These are phyloP conservation scores for Orbilia oligospora DNA, from an alignment of 2,329 filamentous ascomycete species.

Conservation along the genomic window DNA sequence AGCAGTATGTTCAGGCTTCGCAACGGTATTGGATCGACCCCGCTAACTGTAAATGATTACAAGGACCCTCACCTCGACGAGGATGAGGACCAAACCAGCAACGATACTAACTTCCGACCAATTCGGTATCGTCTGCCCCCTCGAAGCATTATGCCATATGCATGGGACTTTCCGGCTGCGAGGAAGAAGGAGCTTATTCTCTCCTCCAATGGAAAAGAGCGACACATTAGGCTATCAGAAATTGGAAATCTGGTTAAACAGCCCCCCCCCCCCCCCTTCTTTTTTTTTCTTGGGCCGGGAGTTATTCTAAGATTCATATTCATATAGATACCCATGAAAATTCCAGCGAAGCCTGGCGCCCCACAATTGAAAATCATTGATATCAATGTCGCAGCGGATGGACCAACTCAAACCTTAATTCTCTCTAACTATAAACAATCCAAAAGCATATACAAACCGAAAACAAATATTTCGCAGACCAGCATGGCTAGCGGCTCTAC, in stretches of 20 bases:
- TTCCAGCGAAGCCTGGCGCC: slow-evolving; percentile 76
- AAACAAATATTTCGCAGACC: slow-evolving; percentile 72
- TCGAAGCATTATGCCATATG: slow-evolving; percentile 98
- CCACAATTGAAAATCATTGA: slow-evolving; percentile 88
- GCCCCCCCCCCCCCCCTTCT: no score
- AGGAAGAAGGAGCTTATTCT: slow-evolving; percentile 95
- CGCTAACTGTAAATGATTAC: background rate
- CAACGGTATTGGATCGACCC: background rate
- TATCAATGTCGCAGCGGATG: slow-evolving; percentile 94
- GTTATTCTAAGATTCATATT: background rate
- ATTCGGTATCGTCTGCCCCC: slow-evolving; percentile 92
- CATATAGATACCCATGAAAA: slow-evolving; percentile 80
- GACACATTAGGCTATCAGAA: slow-evolving; percentile 93
- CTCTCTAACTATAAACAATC: slow-evolving; percentile 93
- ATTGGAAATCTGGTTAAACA: slow-evolving; percentile 97
- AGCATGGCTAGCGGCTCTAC: slow-evolving; percentile 73
- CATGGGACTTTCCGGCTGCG: slow-evolving; percentile 98
- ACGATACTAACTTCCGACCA: slow-evolving; percentile 86
- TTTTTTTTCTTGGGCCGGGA: no score
- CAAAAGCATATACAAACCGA: slow-evolving; percentile 88
- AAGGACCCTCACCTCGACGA: slow-evolving; percentile 89
- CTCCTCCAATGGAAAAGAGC: slow-evolving; percentile 81
- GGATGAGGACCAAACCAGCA: slow-evolving; percentile 81
- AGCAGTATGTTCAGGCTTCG: slow-evolving; percentile 69
- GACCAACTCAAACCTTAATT: slow-evolving; percentile 93